phyloP scores from a whole-genome alignment of 345 rosid genomes.

The Hypericum perforatum region DNA sequence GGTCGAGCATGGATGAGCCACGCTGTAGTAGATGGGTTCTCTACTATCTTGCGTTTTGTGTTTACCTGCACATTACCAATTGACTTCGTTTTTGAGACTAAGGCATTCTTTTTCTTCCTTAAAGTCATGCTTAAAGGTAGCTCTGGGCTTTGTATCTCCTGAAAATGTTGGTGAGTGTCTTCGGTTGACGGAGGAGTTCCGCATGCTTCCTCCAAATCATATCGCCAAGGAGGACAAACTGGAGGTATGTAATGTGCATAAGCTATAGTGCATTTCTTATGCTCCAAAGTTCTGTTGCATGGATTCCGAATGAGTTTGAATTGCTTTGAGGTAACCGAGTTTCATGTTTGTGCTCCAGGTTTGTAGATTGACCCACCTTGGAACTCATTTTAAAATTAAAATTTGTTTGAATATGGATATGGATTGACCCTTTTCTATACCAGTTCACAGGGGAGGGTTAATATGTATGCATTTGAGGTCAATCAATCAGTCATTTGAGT shows the following conservation, averaged over 20 bases:
- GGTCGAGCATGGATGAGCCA: too few relatives aligned
- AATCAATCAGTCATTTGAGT: too few relatives aligned
- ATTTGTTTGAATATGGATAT: too few relatives aligned
- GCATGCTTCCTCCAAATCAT: constrained; percentile 33
- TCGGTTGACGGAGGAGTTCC: constrained; percentile 39
- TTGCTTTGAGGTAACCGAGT: neutral
- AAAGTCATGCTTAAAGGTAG: constrained; percentile 45
- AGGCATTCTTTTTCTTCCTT: constrained; percentile 1
- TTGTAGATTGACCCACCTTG: too few relatives aligned
- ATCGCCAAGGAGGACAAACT: constrained; percentile 41
- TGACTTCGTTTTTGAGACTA: neutral
- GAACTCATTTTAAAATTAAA: too few relatives aligned
- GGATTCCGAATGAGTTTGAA: neutral
- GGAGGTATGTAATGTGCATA: constrained; percentile 20
- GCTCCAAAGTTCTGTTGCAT: too few relatives aligned
- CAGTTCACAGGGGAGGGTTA: too few relatives aligned
- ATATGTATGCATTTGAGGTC: too few relatives aligned
- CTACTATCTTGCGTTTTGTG: neutral
- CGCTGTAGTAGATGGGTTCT: too few relatives aligned
- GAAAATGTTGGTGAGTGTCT: constrained; percentile 41
- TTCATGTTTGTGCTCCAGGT: too few relatives aligned
- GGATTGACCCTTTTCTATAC: too few relatives aligned
- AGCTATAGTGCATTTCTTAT: neutral
- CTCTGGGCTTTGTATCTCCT: constrained; percentile 43
- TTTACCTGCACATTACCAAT: neutral